Evolutionary conservation across 345 rosid species (phyloP), one percentile per base, ranked within the genome.

Genomic region (Linum lewisii): DNA sequence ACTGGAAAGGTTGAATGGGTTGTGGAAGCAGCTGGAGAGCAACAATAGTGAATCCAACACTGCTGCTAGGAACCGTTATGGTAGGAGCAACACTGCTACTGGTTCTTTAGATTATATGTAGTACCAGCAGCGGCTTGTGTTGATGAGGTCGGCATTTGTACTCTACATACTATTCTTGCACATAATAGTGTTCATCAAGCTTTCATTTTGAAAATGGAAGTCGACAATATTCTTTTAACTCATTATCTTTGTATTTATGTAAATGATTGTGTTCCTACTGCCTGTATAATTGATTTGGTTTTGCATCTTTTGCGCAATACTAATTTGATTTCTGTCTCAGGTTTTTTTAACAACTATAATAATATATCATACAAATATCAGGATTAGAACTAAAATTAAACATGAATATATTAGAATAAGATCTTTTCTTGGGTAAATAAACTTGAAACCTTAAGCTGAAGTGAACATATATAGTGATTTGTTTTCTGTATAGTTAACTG

Each of bases 71-170:
- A 88, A 79, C 73, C 78, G 95, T 57, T 76, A 78, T 61, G 83
- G 79, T 64, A 83, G 88, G 76, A 82, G 79, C 78, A 76, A 59
- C 64, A 80, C 81, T n/a, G 16, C 83, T 74, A 57, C 73, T 63
- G 66, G 75, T 62, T 84, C 83, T 38, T 29, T 71, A 21, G 90
- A 86, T 61, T 70, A 67, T 51, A 70, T 67, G 18, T 64, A 83
- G 72, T 78, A 66, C 64, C 93, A 76, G 61, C 75, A 81, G 54
- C 84, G 84, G 75, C 81, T 81, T 51, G 72, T 85, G 82, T 78
- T 86, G 52, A 77, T 88, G 68, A 82, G 99, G 76, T 86, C 94
- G 19, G 84, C 91, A 62, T 93, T 88, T 57, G 94, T 93, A 54
- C 73, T 92, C 57, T 92, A 92, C 79, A 75, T 92, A 63, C 75